Percentiles rank a stretch among this genome's conserved stretches.
Evolutionary conservation across 1,284 basidiomycete genomes (phyloP).

Genomic region (Anthracocystis setariae): DNA sequence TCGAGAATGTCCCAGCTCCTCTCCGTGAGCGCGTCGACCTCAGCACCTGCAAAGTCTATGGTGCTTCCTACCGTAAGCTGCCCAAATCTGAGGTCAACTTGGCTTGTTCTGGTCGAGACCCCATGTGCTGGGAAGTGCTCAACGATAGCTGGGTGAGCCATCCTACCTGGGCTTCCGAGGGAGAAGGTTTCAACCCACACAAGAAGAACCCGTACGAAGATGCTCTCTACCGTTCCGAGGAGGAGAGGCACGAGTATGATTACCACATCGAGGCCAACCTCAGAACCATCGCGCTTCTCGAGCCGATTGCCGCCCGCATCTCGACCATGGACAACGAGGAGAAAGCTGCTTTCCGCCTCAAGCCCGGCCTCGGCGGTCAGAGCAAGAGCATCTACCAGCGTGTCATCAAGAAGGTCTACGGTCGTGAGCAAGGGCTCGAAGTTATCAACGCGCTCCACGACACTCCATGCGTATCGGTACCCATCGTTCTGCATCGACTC

Average conservation of each 20-base stretch:
- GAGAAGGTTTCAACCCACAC: conserved; percentile 91
- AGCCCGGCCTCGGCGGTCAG: conserved; percentile 86
- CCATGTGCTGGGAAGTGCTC: conserved; percentile 93
- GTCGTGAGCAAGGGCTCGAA: conserved; percentile 82
- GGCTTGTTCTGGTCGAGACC: conserved; percentile 92
- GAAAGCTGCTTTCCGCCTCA: conserved; percentile 82
- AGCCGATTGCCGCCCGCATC: conserved; percentile 87
- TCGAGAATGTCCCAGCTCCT: conserved; percentile 69
- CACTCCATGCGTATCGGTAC: conserved; percentile 86
- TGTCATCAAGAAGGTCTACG: conserved; percentile 94
- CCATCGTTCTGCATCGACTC: conserved; percentile 88
- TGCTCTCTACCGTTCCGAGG: conserved; percentile 93
- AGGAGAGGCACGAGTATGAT: conserved; percentile 98
- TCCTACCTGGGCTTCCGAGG: conserved; percentile 94
- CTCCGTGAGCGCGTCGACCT: conserved; percentile 66
- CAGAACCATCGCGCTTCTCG: conserved; percentile 90
- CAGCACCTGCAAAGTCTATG: conserved; percentile 70
- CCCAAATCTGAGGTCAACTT: conserved; percentile 86
- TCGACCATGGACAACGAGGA: conserved; percentile 91
- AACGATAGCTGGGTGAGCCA: conserved; percentile 80
- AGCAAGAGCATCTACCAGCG: conserved; percentile 91
- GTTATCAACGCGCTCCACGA: conserved; percentile 92
- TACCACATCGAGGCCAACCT: conserved; percentile 92
- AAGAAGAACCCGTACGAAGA: conserved; percentile 98
- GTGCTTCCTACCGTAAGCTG: conserved; percentile 91